Base-by-base conservation (phyloP, 2,329 filamentous ascomycete species). In the Cadophora luteo-olivacea region DNA sequence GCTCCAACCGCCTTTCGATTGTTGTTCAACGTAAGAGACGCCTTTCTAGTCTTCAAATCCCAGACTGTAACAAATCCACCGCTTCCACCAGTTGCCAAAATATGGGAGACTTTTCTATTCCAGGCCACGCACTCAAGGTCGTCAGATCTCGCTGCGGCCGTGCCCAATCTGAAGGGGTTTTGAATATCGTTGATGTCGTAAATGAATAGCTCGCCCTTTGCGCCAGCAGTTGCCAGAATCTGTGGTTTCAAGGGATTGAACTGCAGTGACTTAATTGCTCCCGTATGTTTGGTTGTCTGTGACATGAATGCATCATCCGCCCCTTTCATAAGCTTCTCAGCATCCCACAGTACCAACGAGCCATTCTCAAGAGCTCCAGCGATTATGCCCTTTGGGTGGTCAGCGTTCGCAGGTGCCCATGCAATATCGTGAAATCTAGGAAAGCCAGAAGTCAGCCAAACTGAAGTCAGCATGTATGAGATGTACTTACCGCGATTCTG, bases 21-120 rank as follows among this genome's bases (percentile, higher is more conserved):
- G 78, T 92, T 92, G 84, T 97, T 99, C 72, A 99, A 85, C 45
- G 94, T 97, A 81, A 99, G 84, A 66, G 94, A 97, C 75, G 97
- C 94, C 83, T 97, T 97, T 87, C 97, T 98, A 14, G 93, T 94
- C 84, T 97, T 97, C 72, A 98, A 86, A 82, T 99, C 96, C 96
- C 96, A 99, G 22, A 99, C 95, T 1, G 96, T 98, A 45, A 98
- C 94, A 77, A 98, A 97, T 4, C 96, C 96, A 61, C 94, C 94
- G 70, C 89, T 92, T 78, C 94, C 95, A 73, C 96, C 96, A 11
- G 95, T 98, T 22, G 95, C 96, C 74, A 99, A 83, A 79, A 99
- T 99, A 79, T 99, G 95, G 16, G 95, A 89, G 52, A 98, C 95
- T 83, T 97, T 98, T 78, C 94, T 94, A 82, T 99, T 99, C 97